A percentile compares a stretch with the other conserved stretches of the same genome.
These are phyloP conservation scores for Phalaenopsis aphrodite DNA, from an alignment of 106 monocot genomes.

Conservation along the genomic window DNA sequence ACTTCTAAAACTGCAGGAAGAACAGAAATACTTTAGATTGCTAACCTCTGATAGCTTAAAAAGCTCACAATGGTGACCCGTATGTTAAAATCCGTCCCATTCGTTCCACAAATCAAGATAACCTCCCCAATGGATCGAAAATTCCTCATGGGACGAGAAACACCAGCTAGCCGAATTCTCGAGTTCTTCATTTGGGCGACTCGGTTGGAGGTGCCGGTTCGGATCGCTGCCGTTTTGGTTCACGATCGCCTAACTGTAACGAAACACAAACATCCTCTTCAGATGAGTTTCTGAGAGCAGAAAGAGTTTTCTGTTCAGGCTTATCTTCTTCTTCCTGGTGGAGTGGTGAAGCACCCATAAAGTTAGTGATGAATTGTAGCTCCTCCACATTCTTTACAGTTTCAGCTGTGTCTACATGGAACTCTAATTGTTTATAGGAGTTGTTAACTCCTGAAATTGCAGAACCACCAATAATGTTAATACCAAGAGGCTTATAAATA, in stretches of 20 bases:
- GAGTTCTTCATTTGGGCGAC: neutral
- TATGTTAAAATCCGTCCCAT: no score
- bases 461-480: conserved; percentile 47
- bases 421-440: conserved; percentile 14
- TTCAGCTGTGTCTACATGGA: conserved; percentile 30
- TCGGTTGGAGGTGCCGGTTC: conserved; percentile 4
- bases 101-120: no score
- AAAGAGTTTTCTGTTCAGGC: conserved; percentile 33
- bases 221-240: conserved; percentile 44
- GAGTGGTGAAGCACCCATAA: conserved; percentile 43
- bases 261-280: conserved; percentile 67
- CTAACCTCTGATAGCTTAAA: neutral
- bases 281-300: conserved; percentile 36
- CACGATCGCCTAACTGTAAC: conserved; percentile 66
- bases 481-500: conserved; percentile 61
- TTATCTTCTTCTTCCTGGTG: conserved; percentile 22
- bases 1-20: neutral
- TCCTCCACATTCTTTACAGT: conserved; percentile 53
- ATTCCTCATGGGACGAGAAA: neutral
- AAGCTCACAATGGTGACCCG: no score
- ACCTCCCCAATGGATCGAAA: neutral
- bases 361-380: conserved; percentile 75
- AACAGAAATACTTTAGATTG: neutral
- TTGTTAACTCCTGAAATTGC: conserved; percentile 18
- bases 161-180: neutral